These are phyloP conservation scores for Cucurbitaria berberidis DNA, from an alignment of 2,329 filamentous ascomycete genomes.

Conservation along the genomic window DNA sequence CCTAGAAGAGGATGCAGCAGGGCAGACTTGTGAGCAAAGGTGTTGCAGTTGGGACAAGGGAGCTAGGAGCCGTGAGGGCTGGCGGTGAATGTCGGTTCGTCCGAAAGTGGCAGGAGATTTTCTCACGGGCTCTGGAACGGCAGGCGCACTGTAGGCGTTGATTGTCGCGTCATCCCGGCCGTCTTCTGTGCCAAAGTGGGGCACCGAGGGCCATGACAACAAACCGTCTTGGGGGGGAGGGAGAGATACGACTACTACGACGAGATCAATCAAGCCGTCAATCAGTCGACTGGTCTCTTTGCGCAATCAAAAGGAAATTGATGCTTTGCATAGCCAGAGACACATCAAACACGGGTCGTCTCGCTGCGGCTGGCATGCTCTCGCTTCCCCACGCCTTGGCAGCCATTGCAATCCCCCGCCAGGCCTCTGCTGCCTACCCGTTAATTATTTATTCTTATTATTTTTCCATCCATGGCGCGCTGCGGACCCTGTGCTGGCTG, in stretches of 20 bases:
- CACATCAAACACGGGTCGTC: conserved; percentile 34
- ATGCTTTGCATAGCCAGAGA: conserved; percentile 16
- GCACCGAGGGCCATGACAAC: conserved; percentile 17
- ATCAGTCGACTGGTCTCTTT: too few relatives aligned
- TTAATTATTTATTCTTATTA: too few relatives aligned
- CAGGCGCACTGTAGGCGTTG: too few relatives aligned
- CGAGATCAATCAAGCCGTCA: too few relatives aligned
- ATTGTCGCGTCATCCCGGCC: conserved; percentile 30
- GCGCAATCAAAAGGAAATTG: conserved; percentile 23
- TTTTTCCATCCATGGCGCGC: conserved; percentile 12
- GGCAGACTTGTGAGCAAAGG: conserved; percentile 4
- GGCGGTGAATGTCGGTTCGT: conserved; percentile 9
- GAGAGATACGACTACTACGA: conserved; percentile 16
- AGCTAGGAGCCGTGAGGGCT: not conserved
- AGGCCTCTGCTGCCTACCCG: too few relatives aligned
- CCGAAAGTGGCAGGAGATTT: conserved; percentile 24
- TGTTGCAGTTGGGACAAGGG: not conserved
- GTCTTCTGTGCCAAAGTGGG: conserved; percentile 18
- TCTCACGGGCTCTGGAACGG: too few relatives aligned
- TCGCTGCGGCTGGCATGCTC: conserved; percentile 14
- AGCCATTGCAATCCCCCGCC: not conserved
- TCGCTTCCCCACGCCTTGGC: conserved; percentile 33
- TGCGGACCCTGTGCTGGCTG: conserved; percentile 16
- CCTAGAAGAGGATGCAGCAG: not conserved
- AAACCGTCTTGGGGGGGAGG: conserved; percentile 10